Evolutionary conservation across 2,329 filamentous ascomycete species (phyloP).

Genomic region (Mycosphaerella sp.): DNA sequence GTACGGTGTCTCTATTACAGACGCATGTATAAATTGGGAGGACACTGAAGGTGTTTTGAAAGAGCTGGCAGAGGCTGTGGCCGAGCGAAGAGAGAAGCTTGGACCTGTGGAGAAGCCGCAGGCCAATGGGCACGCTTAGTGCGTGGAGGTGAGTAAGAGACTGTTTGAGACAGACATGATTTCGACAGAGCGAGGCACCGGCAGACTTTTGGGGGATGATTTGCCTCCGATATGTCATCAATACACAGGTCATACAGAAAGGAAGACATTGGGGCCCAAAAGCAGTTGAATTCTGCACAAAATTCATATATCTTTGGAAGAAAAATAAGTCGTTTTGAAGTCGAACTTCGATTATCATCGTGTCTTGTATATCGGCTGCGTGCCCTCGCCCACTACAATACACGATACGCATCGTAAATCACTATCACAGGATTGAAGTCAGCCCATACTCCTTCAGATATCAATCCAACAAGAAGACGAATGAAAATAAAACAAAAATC

Average conservation of each 20-base stretch:
- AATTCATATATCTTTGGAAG: too few relatives aligned
- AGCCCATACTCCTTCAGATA: too few relatives aligned
- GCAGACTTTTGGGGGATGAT: too few relatives aligned
- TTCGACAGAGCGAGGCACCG: not conserved
- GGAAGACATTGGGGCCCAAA: too few relatives aligned
- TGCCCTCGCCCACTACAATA: not conserved
- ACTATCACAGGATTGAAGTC: slow-evolving; percentile 1
- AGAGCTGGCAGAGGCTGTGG: slow-evolving; percentile 71
- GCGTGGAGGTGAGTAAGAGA: not conserved
- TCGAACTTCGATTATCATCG: not conserved
- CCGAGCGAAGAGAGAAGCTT: slow-evolving; percentile 57
- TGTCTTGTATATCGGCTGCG: not conserved
- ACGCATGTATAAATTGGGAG: slow-evolving; percentile 93
- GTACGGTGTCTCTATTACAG: slow-evolving; percentile 94
- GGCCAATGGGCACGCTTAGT: slow-evolving; percentile 21
- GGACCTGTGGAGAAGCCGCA: slow-evolving; percentile 23
- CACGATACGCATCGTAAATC: slow-evolving; percentile 19
- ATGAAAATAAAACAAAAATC: too few relatives aligned
- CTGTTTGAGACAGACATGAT: too few relatives aligned
- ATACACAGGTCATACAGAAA: too few relatives aligned
- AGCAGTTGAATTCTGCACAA: too few relatives aligned
- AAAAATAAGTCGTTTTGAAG: not conserved
- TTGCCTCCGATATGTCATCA: too few relatives aligned
- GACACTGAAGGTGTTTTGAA: slow-evolving; percentile 77
- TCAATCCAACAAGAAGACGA: too few relatives aligned